Base-by-base conservation (phyloP, 495 filamentous ascomycete species). In the Amorphotheca resinae region DNA sequence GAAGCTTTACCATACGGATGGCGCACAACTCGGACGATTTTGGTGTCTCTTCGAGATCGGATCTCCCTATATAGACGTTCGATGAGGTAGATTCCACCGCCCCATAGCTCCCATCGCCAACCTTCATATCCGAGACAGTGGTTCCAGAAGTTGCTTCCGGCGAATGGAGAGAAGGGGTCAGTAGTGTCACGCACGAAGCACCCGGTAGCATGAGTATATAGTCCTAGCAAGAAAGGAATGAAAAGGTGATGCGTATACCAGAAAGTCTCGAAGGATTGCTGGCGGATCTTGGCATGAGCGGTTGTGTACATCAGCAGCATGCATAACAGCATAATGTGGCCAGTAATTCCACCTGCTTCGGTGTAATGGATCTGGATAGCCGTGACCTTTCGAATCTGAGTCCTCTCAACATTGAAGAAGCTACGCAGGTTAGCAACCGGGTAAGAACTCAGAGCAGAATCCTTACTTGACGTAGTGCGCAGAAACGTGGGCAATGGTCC, bases 191-290 rank as follows among this genome's bases (percentile, higher is more conserved):
- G 81, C 45, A 96, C 91, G 64, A 99, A 99, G 62, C 91, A 99
- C 32, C 85, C 85, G 11, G 85, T 85, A 8, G 91, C 87, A 61
- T 99, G 91, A 20, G 91, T 96, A 54, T 99, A 99, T 34, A 96
- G 74, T 14, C 72, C 86, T 31, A 99, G 71, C 56, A 95, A 65
- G 64, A 99, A 99, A 11, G 93, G 88, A 48, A 99, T 82, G 58
- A 95, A 95, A 8, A 99, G 74, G 51, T 99, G 93, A 60, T 99
- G 91, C 9, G 85, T 94, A 62, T 99, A 99, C 91, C 89, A 96
- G 58, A 99, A 99, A 1, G 89, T 89, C 63, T 99, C 91, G 61
- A 83, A 99, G 1, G 84, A 93, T 56, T 99, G 91, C 58, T 96
- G 86, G 38, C 91, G 82, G 52, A 99, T 96, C 50, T 82, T 82